These are phyloP conservation scores for Lactarius quietus DNA, from an alignment of 768 basidiomycete genomes.

Conservation along the genomic window DNA sequence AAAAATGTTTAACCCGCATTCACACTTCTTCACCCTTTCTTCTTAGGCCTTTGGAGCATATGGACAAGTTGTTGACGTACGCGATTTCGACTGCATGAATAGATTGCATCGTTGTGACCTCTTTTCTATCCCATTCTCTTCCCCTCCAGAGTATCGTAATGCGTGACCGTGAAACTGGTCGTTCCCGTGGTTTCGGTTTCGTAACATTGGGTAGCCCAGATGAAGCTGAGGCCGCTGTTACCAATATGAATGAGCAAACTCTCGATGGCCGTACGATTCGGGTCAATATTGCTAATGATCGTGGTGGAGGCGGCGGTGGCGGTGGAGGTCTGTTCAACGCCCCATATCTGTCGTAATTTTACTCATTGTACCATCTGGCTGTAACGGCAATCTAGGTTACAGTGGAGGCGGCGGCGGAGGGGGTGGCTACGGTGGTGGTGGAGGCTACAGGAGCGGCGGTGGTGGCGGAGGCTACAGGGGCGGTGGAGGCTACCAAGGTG, in stretches of 20 bases:
- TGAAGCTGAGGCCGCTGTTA: slow-evolving; percentile 80
- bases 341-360: background rate
- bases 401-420: slow-evolving; percentile 13
- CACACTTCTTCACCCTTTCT: slow-evolving; percentile 38
- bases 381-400: slow-evolving; percentile 21
- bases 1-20: slow-evolving; percentile 38
- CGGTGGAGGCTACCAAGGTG: too few species aligned
- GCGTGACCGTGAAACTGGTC: slow-evolving; percentile 96
- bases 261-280: slow-evolving; percentile 91
- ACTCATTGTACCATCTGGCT: background rate
- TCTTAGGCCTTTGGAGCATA: slow-evolving; percentile 74
- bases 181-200: slow-evolving; percentile 96
- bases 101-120: slow-evolving; percentile 21
- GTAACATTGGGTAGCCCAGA: slow-evolving; percentile 60
- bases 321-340: slow-evolving; percentile 35
- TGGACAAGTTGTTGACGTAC: slow-evolving; percentile 88
- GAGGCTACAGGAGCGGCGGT: background rate
- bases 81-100: slow-evolving; percentile 43
- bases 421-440: background rate
- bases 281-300: slow-evolving; percentile 75
- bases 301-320: slow-evolving; percentile 46
- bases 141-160: slow-evolving; percentile 83
- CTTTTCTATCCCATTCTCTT: slow-evolving; percentile 17
- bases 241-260: slow-evolving; percentile 78
- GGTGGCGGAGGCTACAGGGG: too few species aligned